Evolutionary conservation across 2,329 filamentous ascomycete genomes (phyloP).

Genomic region (Ceratocystiopsis brevicomis): DNA sequence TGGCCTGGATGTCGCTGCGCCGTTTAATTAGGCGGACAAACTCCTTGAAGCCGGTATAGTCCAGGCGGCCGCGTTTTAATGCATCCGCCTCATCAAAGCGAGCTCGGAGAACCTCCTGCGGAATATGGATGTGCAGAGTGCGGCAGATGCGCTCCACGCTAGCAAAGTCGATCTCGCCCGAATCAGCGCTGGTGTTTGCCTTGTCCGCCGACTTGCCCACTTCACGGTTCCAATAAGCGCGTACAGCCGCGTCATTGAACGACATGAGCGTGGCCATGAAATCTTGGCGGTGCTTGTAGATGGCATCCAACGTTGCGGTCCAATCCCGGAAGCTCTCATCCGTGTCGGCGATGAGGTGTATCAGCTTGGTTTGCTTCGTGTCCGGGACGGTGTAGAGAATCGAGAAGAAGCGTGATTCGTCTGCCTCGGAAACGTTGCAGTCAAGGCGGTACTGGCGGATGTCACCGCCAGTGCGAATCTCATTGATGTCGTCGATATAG

Average conservation of each 20-base stretch:
- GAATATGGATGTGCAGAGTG: constrained; percentile 80
- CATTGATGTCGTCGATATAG: constrained; percentile 88
- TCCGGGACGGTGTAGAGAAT: constrained; percentile 71
- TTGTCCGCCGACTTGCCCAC: constrained; percentile 46
- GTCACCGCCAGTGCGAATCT: constrained; percentile 68
- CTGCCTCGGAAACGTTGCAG: constrained; percentile 47
- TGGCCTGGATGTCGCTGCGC: constrained; percentile 57
- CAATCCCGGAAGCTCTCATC: constrained; percentile 55
- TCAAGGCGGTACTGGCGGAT: constrained; percentile 81
- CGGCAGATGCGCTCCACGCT: constrained; percentile 73
- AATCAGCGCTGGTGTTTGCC: constrained; percentile 23
- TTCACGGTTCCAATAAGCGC: constrained; percentile 69
- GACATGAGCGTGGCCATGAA: constrained; percentile 79
- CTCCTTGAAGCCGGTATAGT: constrained; percentile 62
- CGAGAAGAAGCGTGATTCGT: constrained; percentile 66
- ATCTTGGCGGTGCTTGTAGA: constrained; percentile 71
- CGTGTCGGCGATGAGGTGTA: constrained; percentile 72
- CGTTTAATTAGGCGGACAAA: constrained; percentile 74
- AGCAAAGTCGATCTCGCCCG: constrained; percentile 53
- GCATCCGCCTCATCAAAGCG: constrained; percentile 59
- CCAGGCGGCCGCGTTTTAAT: constrained; percentile 44
- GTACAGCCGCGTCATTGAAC: constrained; percentile 65
- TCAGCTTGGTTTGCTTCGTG: constrained; percentile 63
- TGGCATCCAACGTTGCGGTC: constrained; percentile 66
- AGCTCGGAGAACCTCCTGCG: constrained; percentile 49